Conservation (phyloP, 2,329 filamentous ascomycete genomes). For the Trichoderma breve region DNA sequence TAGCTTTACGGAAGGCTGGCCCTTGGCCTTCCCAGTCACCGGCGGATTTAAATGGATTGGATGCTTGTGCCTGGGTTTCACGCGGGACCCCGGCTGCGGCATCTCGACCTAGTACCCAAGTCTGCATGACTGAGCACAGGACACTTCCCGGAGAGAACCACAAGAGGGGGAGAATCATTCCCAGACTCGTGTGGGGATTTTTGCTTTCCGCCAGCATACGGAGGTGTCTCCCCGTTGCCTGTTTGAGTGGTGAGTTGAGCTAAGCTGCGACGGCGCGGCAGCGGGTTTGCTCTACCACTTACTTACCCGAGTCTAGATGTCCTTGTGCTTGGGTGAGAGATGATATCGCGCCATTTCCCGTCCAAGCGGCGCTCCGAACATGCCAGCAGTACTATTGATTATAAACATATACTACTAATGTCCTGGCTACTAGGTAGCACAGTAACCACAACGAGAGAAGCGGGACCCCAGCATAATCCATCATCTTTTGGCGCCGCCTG, state of each 20-base stretch:
- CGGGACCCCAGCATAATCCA: neutral
- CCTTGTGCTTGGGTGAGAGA: neutral
- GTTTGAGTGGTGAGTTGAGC: neutral
- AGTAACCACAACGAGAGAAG: neutral
- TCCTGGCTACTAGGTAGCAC: neutral
- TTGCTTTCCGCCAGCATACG: constrained; percentile 1
- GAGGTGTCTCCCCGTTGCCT: constrained; percentile 11
- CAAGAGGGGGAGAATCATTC: neutral
- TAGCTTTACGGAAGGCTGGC: neutral
- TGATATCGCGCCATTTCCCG: constrained; percentile 7
- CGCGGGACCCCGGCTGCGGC: constrained; percentile 11
- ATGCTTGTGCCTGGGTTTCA: constrained; percentile 17
- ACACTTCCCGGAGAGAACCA: neutral
- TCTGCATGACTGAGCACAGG: neutral
- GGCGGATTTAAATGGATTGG: neutral
- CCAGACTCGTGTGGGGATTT: neutral
- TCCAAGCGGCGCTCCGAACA: neutral
- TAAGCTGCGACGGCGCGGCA: constrained; percentile 1
- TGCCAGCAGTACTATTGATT: neutral
- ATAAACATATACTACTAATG: neutral
- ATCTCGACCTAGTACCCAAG: neutral
- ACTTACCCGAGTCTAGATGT: constrained; percentile 1
- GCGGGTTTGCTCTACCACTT: neutral
- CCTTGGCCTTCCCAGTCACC: neutral
- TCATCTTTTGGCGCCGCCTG: neutral